These are phyloP conservation scores for Lasiodiplodia sp. DNA, from an alignment of 2,329 filamentous ascomycete species.

Conservation along the genomic window DNA sequence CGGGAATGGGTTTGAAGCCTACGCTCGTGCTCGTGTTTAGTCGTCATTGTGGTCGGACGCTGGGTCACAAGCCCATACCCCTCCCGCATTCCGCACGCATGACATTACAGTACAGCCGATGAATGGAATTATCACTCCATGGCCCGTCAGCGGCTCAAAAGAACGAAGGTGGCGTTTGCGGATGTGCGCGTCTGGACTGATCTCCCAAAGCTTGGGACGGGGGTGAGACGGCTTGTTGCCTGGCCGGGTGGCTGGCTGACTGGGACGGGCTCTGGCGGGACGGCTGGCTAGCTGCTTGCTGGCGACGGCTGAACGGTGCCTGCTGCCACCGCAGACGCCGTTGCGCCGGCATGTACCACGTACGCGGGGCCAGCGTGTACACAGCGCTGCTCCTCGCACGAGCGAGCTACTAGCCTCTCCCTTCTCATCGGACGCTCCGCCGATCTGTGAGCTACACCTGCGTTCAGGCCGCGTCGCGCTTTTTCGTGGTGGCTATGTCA, in stretches of 20 bases:
- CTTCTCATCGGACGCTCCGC: background rate
- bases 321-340: background rate
- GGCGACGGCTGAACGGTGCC: background rate
- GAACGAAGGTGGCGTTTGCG: background rate
- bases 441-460: background rate
- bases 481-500: background rate
- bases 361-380: background rate
- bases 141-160: background rate
- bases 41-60: background rate
- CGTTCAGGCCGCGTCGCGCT: background rate
- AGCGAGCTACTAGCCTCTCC: background rate
- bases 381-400: background rate
- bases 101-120: background rate
- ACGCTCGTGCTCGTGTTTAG: background rate
- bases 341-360: background rate
- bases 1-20: background rate
- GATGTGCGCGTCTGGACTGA: constrained; percentile 1
- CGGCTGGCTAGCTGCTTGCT: background rate
- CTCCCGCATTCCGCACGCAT: background rate
- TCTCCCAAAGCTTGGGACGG: background rate
- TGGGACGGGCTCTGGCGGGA: background rate
- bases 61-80: constrained; percentile 3
- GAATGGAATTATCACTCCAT: background rate
- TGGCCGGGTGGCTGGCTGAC: constrained; percentile 7
- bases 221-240: background rate